A percentile compares a stretch with the other conserved stretches of the same genome.
Evolutionary conservation across 495 filamentous ascomycete species (phyloP).

Genomic region (Talaromyces adpressus): DNA sequence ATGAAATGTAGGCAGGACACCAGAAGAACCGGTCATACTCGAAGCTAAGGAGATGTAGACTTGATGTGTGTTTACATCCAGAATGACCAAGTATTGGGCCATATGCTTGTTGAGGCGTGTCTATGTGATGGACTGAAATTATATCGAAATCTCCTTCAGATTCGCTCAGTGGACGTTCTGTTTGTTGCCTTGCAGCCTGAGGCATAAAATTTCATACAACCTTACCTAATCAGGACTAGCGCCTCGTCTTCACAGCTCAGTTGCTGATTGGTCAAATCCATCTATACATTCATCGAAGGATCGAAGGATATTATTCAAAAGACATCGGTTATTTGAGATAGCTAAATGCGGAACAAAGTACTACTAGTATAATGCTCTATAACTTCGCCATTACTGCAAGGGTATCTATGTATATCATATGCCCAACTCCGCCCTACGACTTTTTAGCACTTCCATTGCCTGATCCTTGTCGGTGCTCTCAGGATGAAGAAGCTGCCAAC

Average conservation of each 20-base stretch:
- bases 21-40: not conserved
- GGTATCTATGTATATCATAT: slow-evolving; percentile 22
- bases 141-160: not conserved
- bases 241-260: not conserved
- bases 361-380: not conserved
- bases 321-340: not conserved
- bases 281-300: not conserved
- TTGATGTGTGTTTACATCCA: not conserved
- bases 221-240: not conserved
- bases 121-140: not conserved
- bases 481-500: slow-evolving; percentile 83
- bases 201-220: not conserved
- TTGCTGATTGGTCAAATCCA: not conserved
- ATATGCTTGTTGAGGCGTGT: not conserved
- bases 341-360: not conserved
- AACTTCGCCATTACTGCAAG: not conserved
- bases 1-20: not conserved
- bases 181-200: not conserved
- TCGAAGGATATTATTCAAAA: not conserved
- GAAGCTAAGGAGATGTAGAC: not conserved
- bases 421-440: slow-evolving; percentile 48
- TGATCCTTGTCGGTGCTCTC: slow-evolving; percentile 48
- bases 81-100: not conserved
- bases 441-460: slow-evolving; percentile 58
- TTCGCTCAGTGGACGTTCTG: not conserved